These are phyloP conservation scores for Zhuliangozyma parablackwelliae DNA, from an alignment of 1,139 yeast genomes.

Conservation along the genomic window DNA sequence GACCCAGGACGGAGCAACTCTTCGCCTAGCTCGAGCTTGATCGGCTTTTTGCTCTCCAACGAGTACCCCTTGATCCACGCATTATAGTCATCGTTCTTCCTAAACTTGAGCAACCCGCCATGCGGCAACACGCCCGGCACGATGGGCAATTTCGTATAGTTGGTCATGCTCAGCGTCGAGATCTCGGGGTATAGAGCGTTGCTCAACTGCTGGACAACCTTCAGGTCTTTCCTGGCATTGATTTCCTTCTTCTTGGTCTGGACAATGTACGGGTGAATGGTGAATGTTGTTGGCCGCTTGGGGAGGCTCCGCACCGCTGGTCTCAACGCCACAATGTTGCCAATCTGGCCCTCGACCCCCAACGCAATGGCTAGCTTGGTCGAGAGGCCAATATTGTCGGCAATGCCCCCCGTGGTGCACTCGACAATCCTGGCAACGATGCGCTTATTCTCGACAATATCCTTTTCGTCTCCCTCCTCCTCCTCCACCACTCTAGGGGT, in stretches of 20 bases:
- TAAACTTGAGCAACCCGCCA: constrained; percentile 62
- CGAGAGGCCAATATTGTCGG: constrained; percentile 57
- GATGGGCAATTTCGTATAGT: constrained; percentile 47
- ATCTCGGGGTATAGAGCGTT: constrained; percentile 9
- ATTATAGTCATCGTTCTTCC: constrained; percentile 36
- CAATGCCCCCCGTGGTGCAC: constrained; percentile 14
- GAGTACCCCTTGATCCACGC: constrained; percentile 43
- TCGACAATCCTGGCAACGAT: constrained; percentile 54
- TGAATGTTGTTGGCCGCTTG: constrained; percentile 39
- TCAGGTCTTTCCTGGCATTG: constrained; percentile 23
- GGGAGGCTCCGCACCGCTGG: constrained; percentile 39
- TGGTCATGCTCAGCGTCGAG: constrained; percentile 37
- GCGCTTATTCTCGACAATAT: constrained; percentile 35
- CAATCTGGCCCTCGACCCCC: constrained; percentile 46
- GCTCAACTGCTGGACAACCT: constrained; percentile 15
- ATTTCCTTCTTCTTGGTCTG: constrained; percentile 31
- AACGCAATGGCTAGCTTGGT: constrained; percentile 54
- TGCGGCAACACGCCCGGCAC: constrained; percentile 45
- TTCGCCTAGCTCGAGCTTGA: constrained; percentile 48
- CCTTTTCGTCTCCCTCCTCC: constrained; percentile 8
- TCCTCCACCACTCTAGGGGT: constrained; percentile 8
- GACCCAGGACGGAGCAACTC: constrained; percentile 52
- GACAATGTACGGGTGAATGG: constrained; percentile 55
- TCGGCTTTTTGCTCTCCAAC: constrained; percentile 20
- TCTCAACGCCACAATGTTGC: constrained; percentile 52